phyloP scores from a whole-genome alignment of 2,329 filamentous ascomycete genomes.

The Dothideomycetes sp. region DNA sequence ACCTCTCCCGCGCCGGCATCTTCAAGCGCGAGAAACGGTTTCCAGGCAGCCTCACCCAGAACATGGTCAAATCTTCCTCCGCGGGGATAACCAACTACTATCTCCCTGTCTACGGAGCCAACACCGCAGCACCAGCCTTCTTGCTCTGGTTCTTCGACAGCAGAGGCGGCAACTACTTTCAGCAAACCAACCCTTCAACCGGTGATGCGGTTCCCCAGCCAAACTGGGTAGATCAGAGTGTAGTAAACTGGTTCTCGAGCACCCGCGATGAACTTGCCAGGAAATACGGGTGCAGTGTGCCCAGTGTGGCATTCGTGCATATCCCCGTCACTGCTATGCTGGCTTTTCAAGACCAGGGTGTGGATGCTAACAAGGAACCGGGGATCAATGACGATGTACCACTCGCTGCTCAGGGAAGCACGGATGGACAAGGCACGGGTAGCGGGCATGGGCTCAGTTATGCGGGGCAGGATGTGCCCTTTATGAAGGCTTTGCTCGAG shows the following conservation, averaged over 20 bases:
- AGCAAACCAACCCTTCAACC: constrained; percentile 18
- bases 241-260: constrained; percentile 34
- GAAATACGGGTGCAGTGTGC: constrained; percentile 27
- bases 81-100: constrained; percentile 45
- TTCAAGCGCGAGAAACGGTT: constrained; percentile 29
- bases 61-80: constrained; percentile 27
- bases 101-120: constrained; percentile 35
- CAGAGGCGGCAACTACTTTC: constrained; percentile 45
- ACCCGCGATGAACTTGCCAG: constrained; percentile 20
- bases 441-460: constrained; percentile 23
- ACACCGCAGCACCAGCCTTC: constrained; percentile 30
- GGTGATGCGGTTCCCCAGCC: constrained; percentile 21
- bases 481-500: constrained; percentile 50
- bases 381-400: constrained; percentile 35
- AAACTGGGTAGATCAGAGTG: constrained; percentile 35
- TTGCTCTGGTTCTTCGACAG: constrained; percentile 66
- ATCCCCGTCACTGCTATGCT: constrained; percentile 37
- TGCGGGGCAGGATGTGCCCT: constrained; percentile 42
- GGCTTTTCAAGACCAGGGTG: constrained; percentile 30
- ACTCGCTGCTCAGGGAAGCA: constrained; percentile 27
- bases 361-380: constrained; percentile 32
- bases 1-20: constrained; percentile 39
- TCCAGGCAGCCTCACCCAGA: constrained; percentile 29
- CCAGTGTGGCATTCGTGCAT: constrained; percentile 45
- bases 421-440: constrained; percentile 24